Evolutionary conservation across 164 flowering plant species (phyloP).

Genomic region (Warburgia ugandensis): DNA sequence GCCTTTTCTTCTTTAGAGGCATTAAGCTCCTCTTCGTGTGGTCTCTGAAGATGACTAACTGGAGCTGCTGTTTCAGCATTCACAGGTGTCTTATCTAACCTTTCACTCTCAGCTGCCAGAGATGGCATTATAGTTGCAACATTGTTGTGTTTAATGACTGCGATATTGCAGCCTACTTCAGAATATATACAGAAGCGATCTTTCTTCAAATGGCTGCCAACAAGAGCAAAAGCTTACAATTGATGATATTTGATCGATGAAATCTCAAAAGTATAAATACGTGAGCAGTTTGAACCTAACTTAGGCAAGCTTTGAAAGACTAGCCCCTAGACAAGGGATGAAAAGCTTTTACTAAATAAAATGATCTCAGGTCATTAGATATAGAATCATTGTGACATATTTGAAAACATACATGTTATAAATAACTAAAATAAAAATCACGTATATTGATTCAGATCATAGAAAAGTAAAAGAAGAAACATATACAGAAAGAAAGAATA

Average conservation of each 20-base stretch:
- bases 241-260: neutral
- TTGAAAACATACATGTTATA: too few species aligned
- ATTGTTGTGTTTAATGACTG: constrained; percentile 32
- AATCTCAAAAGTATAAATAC: neutral
- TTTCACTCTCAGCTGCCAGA: constrained; percentile 2
- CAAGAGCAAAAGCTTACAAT: neutral
- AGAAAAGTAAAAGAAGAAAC: too few species aligned
- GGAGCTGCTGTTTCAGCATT: neutral
- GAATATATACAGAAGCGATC: constrained; percentile 23
- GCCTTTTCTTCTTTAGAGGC: neutral
- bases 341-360: too few species aligned
- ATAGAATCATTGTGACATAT: too few species aligned
- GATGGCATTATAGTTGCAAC: constrained; percentile 34
- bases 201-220: constrained; percentile 35
- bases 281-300: neutral
- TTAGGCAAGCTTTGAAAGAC: too few species aligned
- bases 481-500: too few species aligned
- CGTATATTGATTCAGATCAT: too few species aligned
- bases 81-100: neutral
- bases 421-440: too few species aligned
- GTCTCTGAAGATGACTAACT: constrained; percentile 1
- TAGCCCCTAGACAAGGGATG: too few species aligned
- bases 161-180: constrained; percentile 38
- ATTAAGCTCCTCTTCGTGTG: constrained; percentile 1
- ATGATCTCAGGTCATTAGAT: too few species aligned